Percentiles rank a stretch among this genome's conserved stretches.
phyloP scores from a whole-genome alignment of 2,329 filamentous ascomycete species.

The Alternaria atra region DNA sequence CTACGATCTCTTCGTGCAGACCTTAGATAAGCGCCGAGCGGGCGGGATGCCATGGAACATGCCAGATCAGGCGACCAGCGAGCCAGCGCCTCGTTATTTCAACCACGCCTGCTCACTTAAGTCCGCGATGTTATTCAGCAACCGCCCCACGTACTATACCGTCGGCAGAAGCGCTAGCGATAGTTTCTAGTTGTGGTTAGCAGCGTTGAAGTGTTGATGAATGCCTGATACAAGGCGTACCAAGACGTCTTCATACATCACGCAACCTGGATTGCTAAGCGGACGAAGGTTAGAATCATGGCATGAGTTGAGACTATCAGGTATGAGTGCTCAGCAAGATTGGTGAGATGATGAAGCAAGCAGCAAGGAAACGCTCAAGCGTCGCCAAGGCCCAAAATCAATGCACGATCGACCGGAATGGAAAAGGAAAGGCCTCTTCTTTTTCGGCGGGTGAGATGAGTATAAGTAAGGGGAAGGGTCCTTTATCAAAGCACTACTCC shows the following conservation, averaged over 20 bases:
- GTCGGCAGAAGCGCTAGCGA: neutral
- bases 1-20: neutral
- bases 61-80: neutral
- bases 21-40: neutral
- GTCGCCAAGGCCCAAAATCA: neutral
- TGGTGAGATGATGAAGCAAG: neutral
- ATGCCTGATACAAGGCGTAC: neutral
- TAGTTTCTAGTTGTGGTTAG: neutral
- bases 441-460: neutral
- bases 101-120: neutral
- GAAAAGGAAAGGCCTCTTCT: neutral
- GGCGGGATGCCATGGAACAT: neutral
- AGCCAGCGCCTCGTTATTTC: neutral
- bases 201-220: neutral
- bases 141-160: neutral
- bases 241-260: neutral
- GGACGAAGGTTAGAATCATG: neutral
- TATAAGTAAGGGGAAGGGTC: neutral
- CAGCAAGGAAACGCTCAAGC: neutral
- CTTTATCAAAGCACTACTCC: neutral
- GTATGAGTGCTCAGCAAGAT: neutral
- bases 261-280: neutral
- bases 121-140: neutral
- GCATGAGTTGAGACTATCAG: neutral
- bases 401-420: neutral